Evolutionary conservation across 139 green algal genomes (phyloP).

Genomic region (Closterium sp.): DNA sequence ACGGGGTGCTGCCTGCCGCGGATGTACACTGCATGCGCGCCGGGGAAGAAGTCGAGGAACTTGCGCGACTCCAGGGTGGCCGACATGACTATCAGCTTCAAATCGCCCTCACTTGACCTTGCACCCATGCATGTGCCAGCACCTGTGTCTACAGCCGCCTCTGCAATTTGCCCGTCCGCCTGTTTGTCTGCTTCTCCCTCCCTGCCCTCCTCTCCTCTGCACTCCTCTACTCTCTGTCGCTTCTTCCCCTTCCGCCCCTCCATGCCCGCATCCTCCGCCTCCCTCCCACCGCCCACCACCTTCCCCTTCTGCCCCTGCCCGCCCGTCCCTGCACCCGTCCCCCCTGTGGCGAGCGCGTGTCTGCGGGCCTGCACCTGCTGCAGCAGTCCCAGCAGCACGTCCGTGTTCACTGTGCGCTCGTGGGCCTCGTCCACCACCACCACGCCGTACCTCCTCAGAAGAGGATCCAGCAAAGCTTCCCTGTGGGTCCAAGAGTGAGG

Average conservation of each 20-base stretch:
- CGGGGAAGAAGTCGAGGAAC: slow-evolving; percentile 77
- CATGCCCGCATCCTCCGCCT: not conserved
- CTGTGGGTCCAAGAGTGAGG: no score
- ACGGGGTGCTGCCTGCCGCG: slow-evolving; percentile 80
- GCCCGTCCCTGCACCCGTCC: not conserved
- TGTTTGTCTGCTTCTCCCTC: not conserved
- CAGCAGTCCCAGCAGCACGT: slow-evolving; percentile 89
- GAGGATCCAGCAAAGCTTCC: slow-evolving; percentile 78
- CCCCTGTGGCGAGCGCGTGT: not conserved
- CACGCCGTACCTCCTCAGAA: slow-evolving; percentile 73
- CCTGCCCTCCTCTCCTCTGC: slow-evolving; percentile 1
- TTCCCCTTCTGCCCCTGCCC: slow-evolving; percentile 7
- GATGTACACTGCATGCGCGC: slow-evolving; percentile 84
- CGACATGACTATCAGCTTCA: slow-evolving; percentile 89
- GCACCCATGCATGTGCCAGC: not conserved
- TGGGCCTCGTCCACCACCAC: slow-evolving; percentile 96
- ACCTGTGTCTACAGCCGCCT: not conserved
- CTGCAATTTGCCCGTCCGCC: not conserved
- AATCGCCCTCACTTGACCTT: slow-evolving; percentile 19
- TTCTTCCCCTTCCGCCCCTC: slow-evolving; percentile 25
- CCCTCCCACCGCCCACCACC: not conserved
- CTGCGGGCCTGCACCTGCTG: slow-evolving; percentile 61
- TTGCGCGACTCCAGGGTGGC: slow-evolving; percentile 73
- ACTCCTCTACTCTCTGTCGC: not conserved
- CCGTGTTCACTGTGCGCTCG: slow-evolving; percentile 87